Base-by-base conservation (phyloP, 1,284 basidiomycete genomes). In the Tilletia walkeri region DNA sequence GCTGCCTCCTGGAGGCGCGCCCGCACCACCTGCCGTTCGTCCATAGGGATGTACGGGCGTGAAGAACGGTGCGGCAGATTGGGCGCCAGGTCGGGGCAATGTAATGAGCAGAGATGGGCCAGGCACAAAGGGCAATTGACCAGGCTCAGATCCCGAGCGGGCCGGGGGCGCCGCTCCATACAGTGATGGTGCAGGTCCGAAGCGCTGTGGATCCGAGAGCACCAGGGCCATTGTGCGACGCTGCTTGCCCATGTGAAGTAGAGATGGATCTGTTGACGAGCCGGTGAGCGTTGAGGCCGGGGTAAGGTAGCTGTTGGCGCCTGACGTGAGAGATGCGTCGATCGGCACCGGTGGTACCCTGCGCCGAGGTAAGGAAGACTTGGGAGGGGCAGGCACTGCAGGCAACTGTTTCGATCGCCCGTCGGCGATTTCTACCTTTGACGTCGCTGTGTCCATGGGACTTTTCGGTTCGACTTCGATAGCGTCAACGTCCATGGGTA, bases 31-130 rank as follows among this genome's bases (percentile, higher is more conserved):
- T 12, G 76, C 76, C n/a, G 72, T 71, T 39, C 80, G 70, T 12
- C 80, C 80, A 20, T 81, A 76, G 3, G 80, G 80, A 36, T 75
- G 74, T 3, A 78, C 72, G 0, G 80, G 76, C 6, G 80, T 78
- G 38, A 82, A 78, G 20, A 77, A 70, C 1, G 78, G 78, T 4
- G 76, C 72, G 10, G 76, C 59, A 20, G 59, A 63, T 38, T 10
- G 34, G 3, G 59, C 59, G 34, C 59, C 59, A 14, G 59, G 36
- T 20, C 59, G 34, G 6, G 59, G 59, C 20, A 63, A 36, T 34
- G 59, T 63, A 36, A 63, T 63, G 34, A 63, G 59, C 10, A 63
- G 59, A 10, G 59, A 63, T 1, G 59, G 59, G 1, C 59, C 59
- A 2, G 59, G 59, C 3, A 63, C 59, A 41, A 63, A 63, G 30